Evolutionary conservation across 768 basidiomycete genomes (phyloP), one percentile per base, ranked within the genome.

Genomic region (Collybia sordida): DNA sequence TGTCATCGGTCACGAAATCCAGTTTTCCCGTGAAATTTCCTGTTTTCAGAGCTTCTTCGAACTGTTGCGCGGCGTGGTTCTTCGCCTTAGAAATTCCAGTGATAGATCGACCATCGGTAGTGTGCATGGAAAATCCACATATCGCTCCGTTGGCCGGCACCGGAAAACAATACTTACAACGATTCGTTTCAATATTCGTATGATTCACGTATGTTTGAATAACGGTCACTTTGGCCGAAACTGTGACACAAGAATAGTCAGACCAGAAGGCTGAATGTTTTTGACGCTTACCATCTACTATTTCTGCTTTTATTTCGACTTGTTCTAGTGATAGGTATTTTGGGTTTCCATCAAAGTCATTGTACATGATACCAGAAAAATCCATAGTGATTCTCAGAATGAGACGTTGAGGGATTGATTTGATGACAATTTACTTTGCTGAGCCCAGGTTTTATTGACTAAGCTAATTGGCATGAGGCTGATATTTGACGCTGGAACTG

Each of bases 101-200:
- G 3, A 85, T 61, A 3, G 67, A 54, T 0, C 71, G 63, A 6
- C 73, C 76, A 51, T 81, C 73, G 12, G 70, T 68, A 9, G 71
- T 67, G 34, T 65, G 66, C 62, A 83, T 72, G 27, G 73, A 65
- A 56, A 86, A 86, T 0, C 72, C 74, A 50, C 80, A 83, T 6
- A 83, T 71, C 0, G 80, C 81, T 0, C 77, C 78, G 24, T 67
- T 69, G 1, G 74, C 77, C 0, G 83, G 85, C 4, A 85, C 71
- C 7, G 83, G 82, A 53, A 86, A 85, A 34, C 74, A 68, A 59
- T 83, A 86, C 25, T 78, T 72, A 22, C 77, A 79, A 40, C 74
- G 66, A 35, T 63, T 60, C 0, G 80, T 81, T 1, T 70, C 58
- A 28, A 51, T 53, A 7, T 63, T 59, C 3, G 66, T 64, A 0